Evolutionary conservation across 2,329 filamentous ascomycete species (phyloP), one percentile per base, ranked within the genome.

Genomic region (Penicillium sclerotiorum): DNA sequence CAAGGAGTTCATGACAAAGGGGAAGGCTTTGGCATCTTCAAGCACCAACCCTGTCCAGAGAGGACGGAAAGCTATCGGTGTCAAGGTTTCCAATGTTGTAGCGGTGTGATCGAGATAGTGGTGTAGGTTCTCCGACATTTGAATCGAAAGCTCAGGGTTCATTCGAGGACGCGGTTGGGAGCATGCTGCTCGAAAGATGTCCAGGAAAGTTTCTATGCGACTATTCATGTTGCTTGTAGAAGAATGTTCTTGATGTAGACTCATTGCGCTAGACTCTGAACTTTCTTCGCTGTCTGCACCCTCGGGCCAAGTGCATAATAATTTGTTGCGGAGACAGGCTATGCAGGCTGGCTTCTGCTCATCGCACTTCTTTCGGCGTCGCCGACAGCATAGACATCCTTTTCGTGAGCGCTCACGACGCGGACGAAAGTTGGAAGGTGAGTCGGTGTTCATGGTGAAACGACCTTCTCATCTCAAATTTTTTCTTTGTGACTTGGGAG

Each of bases 281-380:
- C 5, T 32, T 13, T 32, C 5, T 5, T 32, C 28, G 11, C 20
- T 17, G 20, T 47, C 45, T 23, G 6, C 13, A 5, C 39, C 35
- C 17, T 39, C 23, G 2, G 45, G 36, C 45, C 45, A 47, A 18
- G 15, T 30, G 18, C 45, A 47, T 8, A 13, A 11, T 1, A 47
- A 8, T 22, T 40, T 39, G 20, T 47, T 47, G n/a, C 45, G 35
- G 17, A 32, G 35, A 23, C 45, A 47, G 3, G 35, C 45, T 23
- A 47, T 17, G 25, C 45, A 47, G 5, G 9, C 8, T 5, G 45
- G 45, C n/a, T 32, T 47, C 20, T 47, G 35, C 15, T 40, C 45
- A 25, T 47, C 45, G 20, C 45, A 47, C 17, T 47, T 47, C 36
- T 47, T 47, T 5, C 45, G 35, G 18, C 36, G 45, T 8, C 45